These are phyloP conservation scores for Metahyphopichia silvanorum DNA, from an alignment of 805 yeast genomes.

Conservation along the genomic window DNA sequence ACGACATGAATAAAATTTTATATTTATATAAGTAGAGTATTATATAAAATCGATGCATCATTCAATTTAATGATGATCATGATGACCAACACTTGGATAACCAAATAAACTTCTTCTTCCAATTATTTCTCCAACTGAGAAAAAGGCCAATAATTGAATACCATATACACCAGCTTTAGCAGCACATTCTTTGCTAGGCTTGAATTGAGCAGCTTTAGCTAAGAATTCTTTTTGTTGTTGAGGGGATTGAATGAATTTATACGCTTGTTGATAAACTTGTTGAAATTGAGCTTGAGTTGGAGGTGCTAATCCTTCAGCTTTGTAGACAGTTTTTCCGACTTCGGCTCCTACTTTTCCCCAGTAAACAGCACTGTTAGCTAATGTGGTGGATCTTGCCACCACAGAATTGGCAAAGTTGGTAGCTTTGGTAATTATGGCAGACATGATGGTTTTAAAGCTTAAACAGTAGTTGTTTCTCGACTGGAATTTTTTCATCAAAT, in stretches of 20 bases:
- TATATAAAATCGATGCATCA: not conserved
- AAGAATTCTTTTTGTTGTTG: conserved; percentile 59
- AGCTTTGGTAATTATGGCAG: conserved; percentile 42
- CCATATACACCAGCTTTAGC: conserved; percentile 71
- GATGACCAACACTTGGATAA: conserved; percentile 59
- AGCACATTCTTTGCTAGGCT: conserved; percentile 51
- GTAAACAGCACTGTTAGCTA: conserved; percentile 62
- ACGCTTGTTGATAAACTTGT: conserved; percentile 56
- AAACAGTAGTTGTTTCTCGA: conserved; percentile 1
- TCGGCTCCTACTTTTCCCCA: conserved; percentile 72
- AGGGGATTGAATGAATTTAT: conserved; percentile 34
- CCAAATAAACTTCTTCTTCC: conserved; percentile 95
- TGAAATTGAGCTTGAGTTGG: conserved; percentile 78
- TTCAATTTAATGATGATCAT: conserved; percentile 5
- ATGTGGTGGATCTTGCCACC: conserved; percentile 35
- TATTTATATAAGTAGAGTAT: not conserved
- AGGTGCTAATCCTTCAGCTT: conserved; percentile 91
- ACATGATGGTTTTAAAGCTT: conserved; percentile 21
- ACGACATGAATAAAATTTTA: not conserved
- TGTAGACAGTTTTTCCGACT: conserved; percentile 73
- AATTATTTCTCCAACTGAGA: conserved; percentile 91
- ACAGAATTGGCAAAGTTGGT: conserved; percentile 33
- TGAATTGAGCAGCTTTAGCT: conserved; percentile 42
- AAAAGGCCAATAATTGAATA: conserved; percentile 84
- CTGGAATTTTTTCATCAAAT: conserved; percentile 1